A percentile compares a stretch with the other conserved stretches of the same genome.
phyloP scores from a whole-genome alignment of 148 eudicot species.

The Silene conica region DNA sequence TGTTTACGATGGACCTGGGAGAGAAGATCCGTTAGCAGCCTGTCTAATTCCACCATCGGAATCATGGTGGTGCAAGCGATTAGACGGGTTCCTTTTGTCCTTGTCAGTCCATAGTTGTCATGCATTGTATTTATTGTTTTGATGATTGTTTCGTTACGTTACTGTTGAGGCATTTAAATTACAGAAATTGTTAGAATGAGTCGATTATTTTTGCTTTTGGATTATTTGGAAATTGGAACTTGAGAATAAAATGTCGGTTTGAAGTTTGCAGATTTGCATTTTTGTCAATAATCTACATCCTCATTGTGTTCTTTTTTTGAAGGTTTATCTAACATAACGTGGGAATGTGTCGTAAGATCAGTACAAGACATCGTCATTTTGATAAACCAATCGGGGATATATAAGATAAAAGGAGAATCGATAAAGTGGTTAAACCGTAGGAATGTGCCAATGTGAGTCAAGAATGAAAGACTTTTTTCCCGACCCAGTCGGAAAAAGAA shows the following conservation, averaged over 20 bases:
- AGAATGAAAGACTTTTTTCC: too few relatives aligned
- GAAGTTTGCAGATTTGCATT: background rate
- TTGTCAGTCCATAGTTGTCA: background rate
- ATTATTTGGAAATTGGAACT: background rate
- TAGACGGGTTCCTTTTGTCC: background rate
- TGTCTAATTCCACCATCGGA: conserved; percentile 17
- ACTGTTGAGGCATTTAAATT: too few relatives aligned
- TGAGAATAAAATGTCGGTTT: background rate
- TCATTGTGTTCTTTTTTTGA: too few relatives aligned
- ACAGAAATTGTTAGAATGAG: background rate
- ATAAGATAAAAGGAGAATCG: too few relatives aligned
- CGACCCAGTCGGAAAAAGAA: too few relatives aligned
- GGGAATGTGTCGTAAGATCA: too few relatives aligned
- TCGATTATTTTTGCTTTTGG: background rate
- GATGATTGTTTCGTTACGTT: background rate
- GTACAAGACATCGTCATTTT: too few relatives aligned
- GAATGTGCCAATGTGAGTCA: too few relatives aligned
- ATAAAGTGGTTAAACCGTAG: too few relatives aligned
- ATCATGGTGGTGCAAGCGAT: background rate
- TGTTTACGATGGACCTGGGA: background rate
- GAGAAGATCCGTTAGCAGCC: background rate
- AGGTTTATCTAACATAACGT: too few relatives aligned
- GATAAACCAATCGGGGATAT: too few relatives aligned
- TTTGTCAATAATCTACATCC: background rate
- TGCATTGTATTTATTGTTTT: background rate